phyloP scores from a whole-genome alignment of 1,284 basidiomycete species.

The Ganoderma lucidum region DNA sequence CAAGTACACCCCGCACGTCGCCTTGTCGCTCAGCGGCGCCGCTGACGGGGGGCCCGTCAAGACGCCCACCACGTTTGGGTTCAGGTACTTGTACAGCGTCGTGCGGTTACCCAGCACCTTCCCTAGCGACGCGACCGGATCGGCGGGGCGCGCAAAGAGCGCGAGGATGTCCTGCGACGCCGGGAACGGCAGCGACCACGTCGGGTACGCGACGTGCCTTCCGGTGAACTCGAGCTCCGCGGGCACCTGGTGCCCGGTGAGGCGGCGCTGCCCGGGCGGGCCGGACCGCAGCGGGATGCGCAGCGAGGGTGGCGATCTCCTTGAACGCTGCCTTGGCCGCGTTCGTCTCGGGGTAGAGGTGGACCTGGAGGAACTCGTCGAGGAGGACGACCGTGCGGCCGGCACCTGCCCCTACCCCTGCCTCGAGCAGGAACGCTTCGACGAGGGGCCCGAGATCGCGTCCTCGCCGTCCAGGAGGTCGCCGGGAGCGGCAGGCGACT shows the following conservation, averaged over 20 bases:
- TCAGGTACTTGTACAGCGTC: conserved; percentile 95
- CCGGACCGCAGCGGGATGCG: conserved; percentile 65
- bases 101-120: conserved; percentile 88
- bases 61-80: conserved; percentile 80
- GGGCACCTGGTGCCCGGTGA: conserved; percentile 65
- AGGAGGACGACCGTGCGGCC: conserved; percentile 65
- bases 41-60: conserved; percentile 56
- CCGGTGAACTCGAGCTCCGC: conserved; percentile 53
- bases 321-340: conserved; percentile 52
- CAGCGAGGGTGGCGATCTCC: conserved; percentile 49
- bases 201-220: conserved; percentile 60
- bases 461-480: conserved; percentile 64
- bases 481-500: conserved; percentile 32
- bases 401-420: conserved; percentile 45
- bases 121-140: conserved; percentile 79
- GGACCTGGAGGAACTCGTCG: conserved; percentile 74
- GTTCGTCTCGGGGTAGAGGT: conserved; percentile 70
- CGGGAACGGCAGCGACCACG: conserved; percentile 72
- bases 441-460: conserved; percentile 62
- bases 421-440: conserved; percentile 63
- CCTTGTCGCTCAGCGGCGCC: conserved; percentile 26
- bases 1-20: conserved; percentile 73
- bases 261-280: conserved; percentile 47
- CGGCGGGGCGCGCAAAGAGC: conserved; percentile 56
- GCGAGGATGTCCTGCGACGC: conserved; percentile 59